Percentiles rank a stretch among this genome's conserved stretches.
phyloP scores from a whole-genome alignment of 2,329 filamentous ascomycete genomes.

The Alternaria alternata region DNA sequence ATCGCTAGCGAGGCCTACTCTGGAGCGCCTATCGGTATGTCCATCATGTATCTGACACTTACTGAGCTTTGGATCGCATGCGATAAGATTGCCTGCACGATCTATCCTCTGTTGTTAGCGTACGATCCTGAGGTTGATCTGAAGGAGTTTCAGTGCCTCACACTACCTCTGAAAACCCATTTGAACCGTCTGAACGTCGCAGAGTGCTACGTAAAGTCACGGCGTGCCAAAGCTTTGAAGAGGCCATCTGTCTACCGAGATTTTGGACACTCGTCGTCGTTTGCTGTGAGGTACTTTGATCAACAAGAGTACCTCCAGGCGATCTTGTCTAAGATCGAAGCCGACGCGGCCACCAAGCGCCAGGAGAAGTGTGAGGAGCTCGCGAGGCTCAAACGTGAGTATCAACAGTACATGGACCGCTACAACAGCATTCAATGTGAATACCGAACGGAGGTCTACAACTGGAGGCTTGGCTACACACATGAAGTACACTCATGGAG shows the following conservation, averaged over 20 bases:
- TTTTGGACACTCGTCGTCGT: constrained; percentile 50
- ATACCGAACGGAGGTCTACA: background rate
- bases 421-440: constrained; percentile 25
- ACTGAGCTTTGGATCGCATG: constrained; percentile 67
- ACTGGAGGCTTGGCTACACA: constrained; percentile 13
- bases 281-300: constrained; percentile 60
- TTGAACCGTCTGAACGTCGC: constrained; percentile 56
- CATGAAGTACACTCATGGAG: constrained; percentile 9
- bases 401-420: constrained; percentile 23
- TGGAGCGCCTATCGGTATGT: constrained; percentile 57
- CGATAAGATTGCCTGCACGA: constrained; percentile 57
- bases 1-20: constrained; percentile 44
- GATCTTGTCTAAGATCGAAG: constrained; percentile 51
- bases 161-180: constrained; percentile 56
- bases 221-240: constrained; percentile 30
- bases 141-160: constrained; percentile 54
- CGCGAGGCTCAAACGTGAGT: constrained; percentile 9
- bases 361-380: constrained; percentile 36
- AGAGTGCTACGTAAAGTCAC: constrained; percentile 58
- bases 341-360: constrained; percentile 40
- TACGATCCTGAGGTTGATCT: constrained; percentile 59
- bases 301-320: constrained; percentile 53
- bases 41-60: constrained; percentile 64
- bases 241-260: constrained; percentile 50
- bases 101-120: constrained; percentile 54